These are phyloP conservation scores for Tarenaya hassleriana DNA, from an alignment of 345 rosid genomes.

Conservation along the genomic window DNA sequence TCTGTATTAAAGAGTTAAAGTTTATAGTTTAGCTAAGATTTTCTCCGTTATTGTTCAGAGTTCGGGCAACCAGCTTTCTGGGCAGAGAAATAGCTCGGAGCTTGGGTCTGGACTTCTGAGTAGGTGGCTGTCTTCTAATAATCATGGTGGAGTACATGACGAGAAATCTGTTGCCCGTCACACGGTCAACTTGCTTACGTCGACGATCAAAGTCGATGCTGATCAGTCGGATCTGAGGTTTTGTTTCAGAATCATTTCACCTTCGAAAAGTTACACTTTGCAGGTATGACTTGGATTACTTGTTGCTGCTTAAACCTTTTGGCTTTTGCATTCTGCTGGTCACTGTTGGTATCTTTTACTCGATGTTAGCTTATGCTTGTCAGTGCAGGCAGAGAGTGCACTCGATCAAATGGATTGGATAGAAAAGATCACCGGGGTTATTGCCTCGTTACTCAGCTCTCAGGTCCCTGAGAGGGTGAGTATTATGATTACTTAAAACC, in stretches of 20 bases:
- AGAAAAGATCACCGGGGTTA: slow-evolving; percentile 97
- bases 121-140: slow-evolving; percentile 93
- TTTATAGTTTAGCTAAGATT: background rate
- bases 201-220: slow-evolving; percentile 96
- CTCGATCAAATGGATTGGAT: slow-evolving; percentile 99
- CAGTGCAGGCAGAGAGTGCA: slow-evolving; percentile 99
- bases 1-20: background rate
- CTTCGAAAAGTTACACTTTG: slow-evolving; percentile 91
- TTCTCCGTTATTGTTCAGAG: slow-evolving; percentile 37
- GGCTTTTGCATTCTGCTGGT: background rate
- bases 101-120: slow-evolving; percentile 92
- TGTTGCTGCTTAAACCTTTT: slow-evolving; percentile 15
- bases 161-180: slow-evolving; percentile 98
- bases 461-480: slow-evolving; percentile 91
- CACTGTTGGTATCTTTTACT: slow-evolving; percentile 22
- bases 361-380: slow-evolving; percentile 48
- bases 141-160: slow-evolving; percentile 94
- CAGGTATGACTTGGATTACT: slow-evolving; percentile 57
- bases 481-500: slow-evolving; percentile 13
- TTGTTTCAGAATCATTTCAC: slow-evolving; percentile 98
- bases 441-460: slow-evolving; percentile 93
- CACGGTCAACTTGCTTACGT: slow-evolving; percentile 96
- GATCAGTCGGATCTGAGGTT: slow-evolving; percentile 98
- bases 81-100: slow-evolving; percentile 93
- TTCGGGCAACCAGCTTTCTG: slow-evolving; percentile 65